phyloP scores from a whole-genome alignment of 1,284 basidiomycete genomes.

The Xerocomus amazonicus region DNA sequence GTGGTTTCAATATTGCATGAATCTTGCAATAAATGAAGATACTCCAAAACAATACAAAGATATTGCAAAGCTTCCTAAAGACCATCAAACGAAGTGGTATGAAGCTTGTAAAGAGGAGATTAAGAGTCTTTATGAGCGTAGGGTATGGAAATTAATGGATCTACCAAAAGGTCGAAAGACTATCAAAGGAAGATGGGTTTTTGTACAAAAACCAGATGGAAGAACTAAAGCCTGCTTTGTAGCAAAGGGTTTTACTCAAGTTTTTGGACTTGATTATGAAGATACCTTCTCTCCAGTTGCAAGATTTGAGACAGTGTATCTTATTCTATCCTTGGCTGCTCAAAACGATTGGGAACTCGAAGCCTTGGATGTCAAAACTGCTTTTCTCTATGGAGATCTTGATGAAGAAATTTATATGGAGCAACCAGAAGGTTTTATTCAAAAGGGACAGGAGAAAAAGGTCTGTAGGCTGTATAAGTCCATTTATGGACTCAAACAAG shows the following conservation, averaged over 20 bases:
- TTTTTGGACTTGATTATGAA: conserved; percentile 2
- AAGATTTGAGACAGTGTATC: not conserved
- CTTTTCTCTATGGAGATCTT: not conserved
- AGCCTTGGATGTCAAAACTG: conserved; percentile 4
- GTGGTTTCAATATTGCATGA: not conserved
- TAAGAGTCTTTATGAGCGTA: no score
- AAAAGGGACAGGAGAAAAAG: not conserved
- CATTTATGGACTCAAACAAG: not conserved
- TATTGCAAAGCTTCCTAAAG: no score
- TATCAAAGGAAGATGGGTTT: not conserved
- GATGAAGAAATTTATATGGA: conserved; percentile 7
- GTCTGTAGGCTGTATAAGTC: not conserved
- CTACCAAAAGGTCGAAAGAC: not conserved
- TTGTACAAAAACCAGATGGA: not conserved
- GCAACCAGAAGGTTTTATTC: not conserved
- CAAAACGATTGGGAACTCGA: conserved; percentile 1
- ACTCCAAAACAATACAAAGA: no score
- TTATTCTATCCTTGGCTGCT: not conserved
- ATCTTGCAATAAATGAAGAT: not conserved
- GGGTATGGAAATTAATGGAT: no score
- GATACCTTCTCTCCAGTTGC: not conserved
- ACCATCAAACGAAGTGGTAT: no score
- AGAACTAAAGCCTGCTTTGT: not conserved
- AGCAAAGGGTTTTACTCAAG: conserved; percentile 2
- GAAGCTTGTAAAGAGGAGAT: no score